phyloP scores from a whole-genome alignment of 805 yeast species.

The Sugiyamaella americana region DNA sequence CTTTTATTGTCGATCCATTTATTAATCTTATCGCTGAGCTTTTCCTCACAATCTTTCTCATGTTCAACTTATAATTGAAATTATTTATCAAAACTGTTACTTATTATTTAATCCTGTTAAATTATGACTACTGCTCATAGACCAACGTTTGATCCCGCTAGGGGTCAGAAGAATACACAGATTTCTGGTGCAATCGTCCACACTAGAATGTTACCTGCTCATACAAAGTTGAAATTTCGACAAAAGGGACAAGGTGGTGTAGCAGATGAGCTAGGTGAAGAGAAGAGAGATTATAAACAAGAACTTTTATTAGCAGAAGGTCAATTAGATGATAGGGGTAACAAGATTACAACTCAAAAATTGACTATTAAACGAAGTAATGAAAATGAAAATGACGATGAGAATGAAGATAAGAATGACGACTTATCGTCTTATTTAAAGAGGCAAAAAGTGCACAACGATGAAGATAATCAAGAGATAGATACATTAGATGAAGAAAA shows the following conservation, averaged over 20 bases:
- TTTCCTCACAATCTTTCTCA: too few relatives aligned
- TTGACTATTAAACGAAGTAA: constrained; percentile 4
- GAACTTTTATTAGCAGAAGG: constrained; percentile 10
- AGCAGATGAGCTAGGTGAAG: constrained; percentile 18
- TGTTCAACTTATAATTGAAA: too few relatives aligned
- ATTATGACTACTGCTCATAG: constrained; percentile 64
- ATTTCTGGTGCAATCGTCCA: constrained; percentile 45
- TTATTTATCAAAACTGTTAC: too few relatives aligned
- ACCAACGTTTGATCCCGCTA: constrained; percentile 61
- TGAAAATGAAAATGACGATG: background rate
- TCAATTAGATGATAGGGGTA: constrained; percentile 10
- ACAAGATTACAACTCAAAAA: background rate
- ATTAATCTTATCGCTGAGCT: too few relatives aligned
- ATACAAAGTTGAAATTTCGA: constrained; percentile 46
- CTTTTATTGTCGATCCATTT: too few relatives aligned
- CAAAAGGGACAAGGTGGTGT: constrained; percentile 32
- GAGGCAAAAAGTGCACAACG: too few relatives aligned
- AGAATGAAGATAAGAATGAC: background rate
- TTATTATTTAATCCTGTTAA: too few relatives aligned
- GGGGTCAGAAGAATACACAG: constrained; percentile 43
- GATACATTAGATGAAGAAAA: background rate
- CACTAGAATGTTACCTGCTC: constrained; percentile 50
- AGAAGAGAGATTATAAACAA: constrained; percentile 4
- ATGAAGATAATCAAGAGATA: background rate
- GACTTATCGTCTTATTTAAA: too few relatives aligned